A percentile compares a stretch with the other conserved stretches of the same genome.
phyloP scores from a whole-genome alignment of 2,329 filamentous ascomycete species.

The Fusarium sp. region DNA sequence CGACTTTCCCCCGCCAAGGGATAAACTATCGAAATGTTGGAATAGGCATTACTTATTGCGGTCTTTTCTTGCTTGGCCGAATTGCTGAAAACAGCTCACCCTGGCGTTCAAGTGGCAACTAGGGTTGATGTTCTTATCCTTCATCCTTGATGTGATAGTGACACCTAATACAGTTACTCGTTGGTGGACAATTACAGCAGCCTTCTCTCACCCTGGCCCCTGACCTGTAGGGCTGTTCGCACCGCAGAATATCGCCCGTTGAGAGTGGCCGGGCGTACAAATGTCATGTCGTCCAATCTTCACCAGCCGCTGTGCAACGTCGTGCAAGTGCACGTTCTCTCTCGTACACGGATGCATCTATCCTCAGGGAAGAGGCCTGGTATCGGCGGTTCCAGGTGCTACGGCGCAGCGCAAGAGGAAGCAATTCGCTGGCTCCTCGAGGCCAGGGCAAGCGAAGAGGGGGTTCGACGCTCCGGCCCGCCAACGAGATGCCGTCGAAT shows the following conservation, averaged over 20 bases:
- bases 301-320: slow-evolving; percentile 41
- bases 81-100: slow-evolving; percentile 18
- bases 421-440: slow-evolving; percentile 40
- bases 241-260: slow-evolving; percentile 11
- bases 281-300: slow-evolving; percentile 16
- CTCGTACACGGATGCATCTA: slow-evolving; percentile 15
- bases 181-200: slow-evolving; percentile 24
- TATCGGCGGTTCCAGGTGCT: slow-evolving; percentile 25
- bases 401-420: slow-evolving; percentile 35
- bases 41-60: slow-evolving; percentile 15
- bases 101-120: not conserved
- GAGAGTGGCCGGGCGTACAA: not conserved
- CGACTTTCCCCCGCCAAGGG: slow-evolving; percentile 23
- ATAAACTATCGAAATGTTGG: slow-evolving; percentile 23
- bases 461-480: slow-evolving; percentile 37
- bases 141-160: slow-evolving; percentile 21
- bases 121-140: slow-evolving; percentile 8
- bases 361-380: slow-evolving; percentile 15
- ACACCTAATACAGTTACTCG: slow-evolving; percentile 4
- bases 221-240: slow-evolving; percentile 38
- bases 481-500: slow-evolving; percentile 27
- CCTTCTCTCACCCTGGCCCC: slow-evolving; percentile 35
- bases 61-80: slow-evolving; percentile 22
- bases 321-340: slow-evolving; percentile 31
- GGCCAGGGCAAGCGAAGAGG: slow-evolving; percentile 44